A percentile compares a stretch with the other conserved stretches of the same genome.
phyloP scores from a whole-genome alignment of 352 stramenopile species.

The Lagenidium sp. region DNA sequence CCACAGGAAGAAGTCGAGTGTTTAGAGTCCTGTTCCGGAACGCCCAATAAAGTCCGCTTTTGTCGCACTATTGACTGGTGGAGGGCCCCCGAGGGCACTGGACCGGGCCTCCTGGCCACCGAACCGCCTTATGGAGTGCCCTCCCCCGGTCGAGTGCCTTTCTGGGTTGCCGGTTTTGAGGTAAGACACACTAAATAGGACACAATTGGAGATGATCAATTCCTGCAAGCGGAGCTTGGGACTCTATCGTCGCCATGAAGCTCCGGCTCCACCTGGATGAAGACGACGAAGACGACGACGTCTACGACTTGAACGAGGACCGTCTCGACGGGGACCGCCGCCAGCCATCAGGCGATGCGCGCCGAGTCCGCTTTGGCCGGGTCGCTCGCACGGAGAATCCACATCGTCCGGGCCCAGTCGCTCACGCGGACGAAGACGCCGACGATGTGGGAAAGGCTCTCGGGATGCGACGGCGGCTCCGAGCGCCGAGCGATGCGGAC shows the following conservation, averaged over 20 bases:
- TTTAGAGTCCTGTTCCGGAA: no score
- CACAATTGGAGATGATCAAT: slow-evolving; percentile 4
- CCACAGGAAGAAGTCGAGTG: slow-evolving; percentile 86
- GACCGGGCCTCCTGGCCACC: slow-evolving; percentile 1
- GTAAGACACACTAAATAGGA: slow-evolving; percentile 12
- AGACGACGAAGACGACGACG: slow-evolving; percentile 14
- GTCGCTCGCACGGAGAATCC: no score
- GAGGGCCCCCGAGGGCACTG: slow-evolving; percentile 13
- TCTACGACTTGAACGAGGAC: neutral
- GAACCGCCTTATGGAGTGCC: slow-evolving; percentile 3
- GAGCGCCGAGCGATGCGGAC: slow-evolving; percentile 37
- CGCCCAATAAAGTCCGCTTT: slow-evolving; percentile 5
- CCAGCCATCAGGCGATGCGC: no score
- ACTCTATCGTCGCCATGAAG: slow-evolving; percentile 22
- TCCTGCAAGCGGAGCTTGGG: neutral
- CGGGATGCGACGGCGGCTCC: slow-evolving; percentile 13
- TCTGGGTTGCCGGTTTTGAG: slow-evolving; percentile 25
- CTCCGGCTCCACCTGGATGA: slow-evolving; percentile 29
- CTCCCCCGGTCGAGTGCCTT: slow-evolving; percentile 6
- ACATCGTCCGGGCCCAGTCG: no score
- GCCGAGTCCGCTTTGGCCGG: no score
- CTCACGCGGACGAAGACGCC: slow-evolving; percentile 3
- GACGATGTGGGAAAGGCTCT: slow-evolving; percentile 1
- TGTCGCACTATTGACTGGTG: slow-evolving; percentile 17
- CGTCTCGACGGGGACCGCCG: no score